Conservation (phyloP, 2,329 filamentous ascomycete species). For the Plenodomus tracheiphilus region DNA sequence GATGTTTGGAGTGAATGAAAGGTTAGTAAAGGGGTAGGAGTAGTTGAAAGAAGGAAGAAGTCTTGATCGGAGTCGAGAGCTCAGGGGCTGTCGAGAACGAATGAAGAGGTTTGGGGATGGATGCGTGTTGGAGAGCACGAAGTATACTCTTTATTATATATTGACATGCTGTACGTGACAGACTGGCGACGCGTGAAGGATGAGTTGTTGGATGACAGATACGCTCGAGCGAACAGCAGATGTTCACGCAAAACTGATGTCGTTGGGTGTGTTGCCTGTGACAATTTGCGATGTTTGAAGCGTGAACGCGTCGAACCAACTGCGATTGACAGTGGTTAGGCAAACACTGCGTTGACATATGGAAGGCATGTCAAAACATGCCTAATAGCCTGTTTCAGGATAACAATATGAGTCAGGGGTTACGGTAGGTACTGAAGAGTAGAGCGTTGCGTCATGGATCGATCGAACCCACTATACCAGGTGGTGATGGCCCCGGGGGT, state of each 20-base stretch:
- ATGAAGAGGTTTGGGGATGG: not conserved
- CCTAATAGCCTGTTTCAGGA: no score
- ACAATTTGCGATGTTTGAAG: slow-evolving; percentile 5
- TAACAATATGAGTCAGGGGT: no score
- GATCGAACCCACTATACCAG: no score
- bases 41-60: not conserved
- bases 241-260: slow-evolving; percentile 1
- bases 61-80: not conserved
- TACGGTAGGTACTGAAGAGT: no score
- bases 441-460: no score
- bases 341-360: no score
- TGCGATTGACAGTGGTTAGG: not conserved
- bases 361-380: no score
- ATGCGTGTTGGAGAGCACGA: not conserved
- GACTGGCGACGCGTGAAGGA: slow-evolving; percentile 16
- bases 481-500: no score
- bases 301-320: slow-evolving; percentile 6
- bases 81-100: not conserved
- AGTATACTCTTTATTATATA: slow-evolving; percentile 1
- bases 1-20: not conserved
- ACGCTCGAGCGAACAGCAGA: slow-evolving; percentile 7
- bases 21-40: not conserved
- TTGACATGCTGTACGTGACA: not conserved
- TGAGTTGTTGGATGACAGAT: slow-evolving; percentile 3
- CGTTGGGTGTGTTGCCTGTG: slow-evolving; percentile 1